Conservation (phyloP, 2,329 filamentous ascomycete species). For the Epichloe amarillans region DNA sequence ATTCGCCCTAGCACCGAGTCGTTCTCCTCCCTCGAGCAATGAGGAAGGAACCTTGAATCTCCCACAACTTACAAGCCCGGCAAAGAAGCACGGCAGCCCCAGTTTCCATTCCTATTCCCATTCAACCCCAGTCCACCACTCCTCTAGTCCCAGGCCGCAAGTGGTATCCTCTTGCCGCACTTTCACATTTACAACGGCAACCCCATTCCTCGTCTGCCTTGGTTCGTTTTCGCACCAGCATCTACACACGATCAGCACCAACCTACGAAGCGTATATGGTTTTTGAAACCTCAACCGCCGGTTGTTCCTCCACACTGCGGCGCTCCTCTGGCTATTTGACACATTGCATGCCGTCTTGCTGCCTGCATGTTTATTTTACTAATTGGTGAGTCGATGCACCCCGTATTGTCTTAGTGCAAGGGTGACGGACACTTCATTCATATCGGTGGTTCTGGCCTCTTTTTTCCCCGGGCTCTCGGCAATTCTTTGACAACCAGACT, state of each 20-base stretch:
- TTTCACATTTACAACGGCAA: constrained; percentile 14
- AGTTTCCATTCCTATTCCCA: not conserved
- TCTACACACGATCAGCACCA: constrained; percentile 11
- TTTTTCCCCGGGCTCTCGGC: not conserved
- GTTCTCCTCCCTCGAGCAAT: constrained; percentile 1
- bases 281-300: constrained; percentile 3
- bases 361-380: not conserved
- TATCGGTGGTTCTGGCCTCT: not conserved
- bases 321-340: not conserved
- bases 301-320: not conserved
- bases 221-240: constrained; percentile 11
- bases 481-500: not conserved
- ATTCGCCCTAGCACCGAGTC: constrained; percentile 2
- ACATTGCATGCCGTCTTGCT: constrained; percentile 1
- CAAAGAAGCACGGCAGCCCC: constrained; percentile 4
- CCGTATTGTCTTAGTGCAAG: constrained; percentile 6
- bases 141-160: constrained; percentile 6
- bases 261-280: constrained; percentile 7
- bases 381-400: constrained; percentile 2
- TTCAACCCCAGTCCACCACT: not conserved
- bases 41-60: not conserved
- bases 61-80: not conserved
- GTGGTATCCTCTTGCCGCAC: constrained; percentile 12
- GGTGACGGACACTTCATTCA: not conserved
- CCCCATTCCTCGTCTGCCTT: constrained; percentile 13